Evolutionary conservation across 2,329 filamentous ascomycete genomes (phyloP), one percentile per base, ranked within the genome.

Genomic region (Sclerotinia trifoliorum): DNA sequence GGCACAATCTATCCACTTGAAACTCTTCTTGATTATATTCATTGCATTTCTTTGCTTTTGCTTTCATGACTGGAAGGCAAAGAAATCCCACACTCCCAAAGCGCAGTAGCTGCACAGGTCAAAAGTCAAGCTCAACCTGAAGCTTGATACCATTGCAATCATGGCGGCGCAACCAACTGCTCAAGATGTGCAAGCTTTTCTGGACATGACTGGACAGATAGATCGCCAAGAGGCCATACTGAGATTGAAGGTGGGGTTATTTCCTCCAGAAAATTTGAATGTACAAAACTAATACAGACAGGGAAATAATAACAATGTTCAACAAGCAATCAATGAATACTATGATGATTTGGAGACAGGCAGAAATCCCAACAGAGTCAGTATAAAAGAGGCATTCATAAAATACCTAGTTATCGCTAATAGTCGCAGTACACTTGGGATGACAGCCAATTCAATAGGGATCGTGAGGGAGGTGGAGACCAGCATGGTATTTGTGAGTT

Each of bases 251-350:
- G 65, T 67, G 39, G 56, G 39, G 39, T 29, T 26, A 13, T 21
- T 46, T 32, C 5, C 15, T 32, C 6, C 35, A 63, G 15, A 63
- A n/a, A 21, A 35, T 26, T 42, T 13, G 19, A 26, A 24, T 35
- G 24, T 8, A 35, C 24, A 6, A 24, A 60, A 71, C 73, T 75
- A 49, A 77, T 48, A 4, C 51, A n/a, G 24, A 48, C 39, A 82
- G 80, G 78, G 76, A 48, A 82, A 86, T 70, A 80, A 79, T 48
- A 79, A 82, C 56, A 81, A 83, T 71, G 73, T 83, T 46, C 79
- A 84, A 56, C 77, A 79, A 29, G 85, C 87, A 2, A 75, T 84
- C 0, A 80, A 80, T 67, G 83, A 87, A 65, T 87, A 80, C 72
- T 85, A 83, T 64, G 84, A 88, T 70, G 79, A 83, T 61, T 71